Base-by-base conservation (phyloP, 2,329 filamentous ascomycete genomes). In the Colletotrichum euphorbiae region DNA sequence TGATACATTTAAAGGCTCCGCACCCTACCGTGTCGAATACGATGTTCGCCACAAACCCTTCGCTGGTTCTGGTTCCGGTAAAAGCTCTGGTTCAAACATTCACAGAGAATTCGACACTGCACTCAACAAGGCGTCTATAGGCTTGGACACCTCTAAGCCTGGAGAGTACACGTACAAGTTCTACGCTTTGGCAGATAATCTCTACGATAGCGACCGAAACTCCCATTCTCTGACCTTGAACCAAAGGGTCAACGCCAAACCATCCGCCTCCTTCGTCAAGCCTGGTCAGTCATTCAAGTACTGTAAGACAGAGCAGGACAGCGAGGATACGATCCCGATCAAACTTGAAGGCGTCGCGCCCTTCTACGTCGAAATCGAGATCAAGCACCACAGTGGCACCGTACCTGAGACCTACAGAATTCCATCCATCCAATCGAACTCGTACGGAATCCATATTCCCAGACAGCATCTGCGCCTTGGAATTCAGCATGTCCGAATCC, bases 261-360 rank as follows among this genome's bases (percentile, higher is more conserved):
- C 96, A 1, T 89, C 90, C 2, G 96, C 94, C 4, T 85, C 87
- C 5, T 99, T 99, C 76, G 85, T 87, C 67, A 93, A 93, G 72
- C 93, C 94, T 3, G 94, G 94, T 15, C 96, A 96, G 78, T 94
- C 93, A 0, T 98, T 98, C 84, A 97, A 96, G 77, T 97, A 95
- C 80, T 99, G 96, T 81, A 91, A 94, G 77, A 90, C 94, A 54
- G 93, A 97, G 74, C 87, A 91, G 57, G 89, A 89, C 61, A 89
- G 90, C 36, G 93, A 97, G 74, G 94, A 99, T 75, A 89, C 88
- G 45, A 97, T 99, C 62, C 94, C 95, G 0, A 91, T 99, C 67
- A 90, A 88, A 2, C 85, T 99, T 17, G 91, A 91, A 67, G 96
- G 96, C 43, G 84, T 91, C 15, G 89, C 95, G 6, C 96, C 96